These are phyloP conservation scores for Naegleria fowleri DNA, from an alignment of 208 protist species.

Conservation along the genomic window DNA sequence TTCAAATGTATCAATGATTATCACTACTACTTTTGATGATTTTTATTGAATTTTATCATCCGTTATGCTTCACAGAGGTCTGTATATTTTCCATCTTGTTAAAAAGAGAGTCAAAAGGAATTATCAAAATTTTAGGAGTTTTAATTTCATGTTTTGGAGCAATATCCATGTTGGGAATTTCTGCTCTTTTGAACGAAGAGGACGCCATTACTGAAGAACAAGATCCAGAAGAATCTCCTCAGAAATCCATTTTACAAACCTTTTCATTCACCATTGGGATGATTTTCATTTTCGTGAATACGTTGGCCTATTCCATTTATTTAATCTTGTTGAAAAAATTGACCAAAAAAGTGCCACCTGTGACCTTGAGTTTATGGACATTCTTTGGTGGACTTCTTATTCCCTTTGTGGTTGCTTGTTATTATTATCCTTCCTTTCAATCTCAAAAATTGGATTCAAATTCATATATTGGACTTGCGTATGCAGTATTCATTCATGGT, in stretches of 20 bases:
- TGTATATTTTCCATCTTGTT: not conserved
- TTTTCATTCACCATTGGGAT: not conserved
- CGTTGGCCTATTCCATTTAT: not conserved
- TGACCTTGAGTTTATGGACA: not conserved
- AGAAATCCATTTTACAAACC: not conserved
- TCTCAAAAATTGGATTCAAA: not conserved
- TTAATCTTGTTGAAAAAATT: not conserved
- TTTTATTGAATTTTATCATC: no score
- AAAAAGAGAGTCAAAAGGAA: not conserved
- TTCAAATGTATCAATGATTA: no score
- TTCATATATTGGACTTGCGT: not conserved
- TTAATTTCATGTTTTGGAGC: not conserved
- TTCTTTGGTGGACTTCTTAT: not conserved
- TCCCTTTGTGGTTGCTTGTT: not conserved
- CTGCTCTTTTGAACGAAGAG: not conserved
- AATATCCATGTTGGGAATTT: not conserved
- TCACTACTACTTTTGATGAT: no score
- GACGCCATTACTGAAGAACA: not conserved
- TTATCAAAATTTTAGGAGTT: not conserved
- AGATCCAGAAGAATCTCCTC: not conserved
- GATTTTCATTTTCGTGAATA: not conserved
- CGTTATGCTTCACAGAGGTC: no score
- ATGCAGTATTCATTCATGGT: not conserved
- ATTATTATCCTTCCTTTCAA: not conserved
- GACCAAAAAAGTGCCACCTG: not conserved